Evolutionary conservation across 2,329 filamentous ascomycete genomes (phyloP).

Genomic region (Aspergillus ustus): DNA sequence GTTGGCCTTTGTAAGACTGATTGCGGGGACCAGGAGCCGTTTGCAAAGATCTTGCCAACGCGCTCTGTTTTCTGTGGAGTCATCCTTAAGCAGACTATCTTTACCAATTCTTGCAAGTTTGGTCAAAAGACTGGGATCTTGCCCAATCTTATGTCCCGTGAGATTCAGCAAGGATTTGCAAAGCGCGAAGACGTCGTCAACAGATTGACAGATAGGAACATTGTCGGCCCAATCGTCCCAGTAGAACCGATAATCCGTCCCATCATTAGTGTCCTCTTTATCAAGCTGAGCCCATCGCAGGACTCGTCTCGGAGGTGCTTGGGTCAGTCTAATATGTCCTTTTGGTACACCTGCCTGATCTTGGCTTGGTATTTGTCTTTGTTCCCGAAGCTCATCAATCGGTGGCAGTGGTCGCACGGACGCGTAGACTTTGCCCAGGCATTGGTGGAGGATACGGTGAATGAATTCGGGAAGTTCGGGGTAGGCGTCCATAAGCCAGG

Average conservation of each 20-base stretch:
- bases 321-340: slow-evolving; percentile 67
- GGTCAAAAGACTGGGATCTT: slow-evolving; percentile 75
- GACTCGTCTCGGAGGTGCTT: slow-evolving; percentile 66
- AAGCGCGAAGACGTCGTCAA: slow-evolving; percentile 88
- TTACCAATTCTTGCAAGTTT: slow-evolving; percentile 87
- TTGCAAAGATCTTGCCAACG: slow-evolving; percentile 87
- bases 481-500: slow-evolving; percentile 86
- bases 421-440: slow-evolving; percentile 74
- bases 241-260: slow-evolving; percentile 84
- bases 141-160: slow-evolving; percentile 86
- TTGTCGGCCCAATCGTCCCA: slow-evolving; percentile 98
- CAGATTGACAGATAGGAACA: slow-evolving; percentile 83
- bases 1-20: slow-evolving; percentile 85
- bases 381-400: slow-evolving; percentile 50
- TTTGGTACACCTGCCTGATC: slow-evolving; percentile 73
- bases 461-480: slow-evolving; percentile 80
- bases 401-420: slow-evolving; percentile 54
- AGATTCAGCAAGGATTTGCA: slow-evolving; percentile 83
- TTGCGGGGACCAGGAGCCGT: slow-evolving; percentile 80
- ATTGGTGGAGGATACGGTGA: slow-evolving; percentile 83
- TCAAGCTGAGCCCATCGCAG: slow-evolving; percentile 86
- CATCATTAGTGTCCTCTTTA: slow-evolving; percentile 73
- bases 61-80: slow-evolving; percentile 69
- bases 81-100: slow-evolving; percentile 72
- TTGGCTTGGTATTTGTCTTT: slow-evolving; percentile 55